Conservation (phyloP, 257 asterid species). For the Solanum piurae region DNA sequence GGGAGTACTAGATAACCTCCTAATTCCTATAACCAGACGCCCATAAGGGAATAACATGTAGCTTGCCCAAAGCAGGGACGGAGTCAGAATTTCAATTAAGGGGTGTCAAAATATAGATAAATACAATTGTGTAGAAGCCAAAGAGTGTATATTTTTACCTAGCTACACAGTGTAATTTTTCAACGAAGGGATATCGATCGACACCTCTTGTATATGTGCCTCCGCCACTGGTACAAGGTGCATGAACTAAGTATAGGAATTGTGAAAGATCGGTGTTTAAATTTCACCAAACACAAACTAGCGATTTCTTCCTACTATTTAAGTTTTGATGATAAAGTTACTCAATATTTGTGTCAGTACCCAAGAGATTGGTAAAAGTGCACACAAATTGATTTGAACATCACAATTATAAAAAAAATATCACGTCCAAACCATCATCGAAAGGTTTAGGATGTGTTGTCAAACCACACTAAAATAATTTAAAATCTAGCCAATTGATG, state of each 20-base stretch:
- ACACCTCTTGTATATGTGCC: not conserved
- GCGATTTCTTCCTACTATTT: not conserved
- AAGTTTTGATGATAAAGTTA: not conserved
- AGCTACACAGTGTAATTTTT: not conserved
- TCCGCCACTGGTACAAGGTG: not conserved
- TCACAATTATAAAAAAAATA: not conserved
- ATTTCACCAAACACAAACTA: not conserved
- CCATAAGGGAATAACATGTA: not conserved
- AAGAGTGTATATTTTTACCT: not conserved
- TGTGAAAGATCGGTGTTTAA: not conserved
- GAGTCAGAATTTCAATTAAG: not conserved
- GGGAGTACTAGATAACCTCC: not conserved
- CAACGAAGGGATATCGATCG: not conserved
- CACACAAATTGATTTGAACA: not conserved
- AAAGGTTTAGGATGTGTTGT: conserved; percentile 12
- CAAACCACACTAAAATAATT: conserved; percentile 4
- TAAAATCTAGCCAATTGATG: not conserved
- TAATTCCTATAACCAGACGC: not conserved
- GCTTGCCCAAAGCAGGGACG: not conserved
- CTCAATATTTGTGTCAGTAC: not conserved
- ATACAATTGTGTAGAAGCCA: not conserved
- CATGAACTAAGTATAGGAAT: not conserved
- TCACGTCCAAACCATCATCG: not conserved
- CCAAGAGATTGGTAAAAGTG: accelerated
- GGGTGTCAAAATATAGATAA: too few relatives aligned